Percentiles rank a stretch among this genome's conserved stretches.
Conservation (phyloP, 805 yeast genomes). For the Kluyveromyces nonfermentans region DNA sequence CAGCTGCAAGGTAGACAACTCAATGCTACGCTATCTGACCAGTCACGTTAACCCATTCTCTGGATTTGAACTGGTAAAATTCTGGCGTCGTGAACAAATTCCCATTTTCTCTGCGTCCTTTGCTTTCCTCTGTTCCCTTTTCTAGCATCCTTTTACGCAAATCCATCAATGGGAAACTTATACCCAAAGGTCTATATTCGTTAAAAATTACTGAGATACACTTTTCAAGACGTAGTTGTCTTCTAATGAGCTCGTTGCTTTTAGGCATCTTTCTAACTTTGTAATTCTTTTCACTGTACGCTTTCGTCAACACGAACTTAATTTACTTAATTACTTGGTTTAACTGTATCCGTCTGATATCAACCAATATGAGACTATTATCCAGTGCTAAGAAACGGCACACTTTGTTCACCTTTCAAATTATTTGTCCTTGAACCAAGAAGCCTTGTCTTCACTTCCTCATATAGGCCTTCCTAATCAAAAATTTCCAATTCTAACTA, state of each 20-base stretch:
- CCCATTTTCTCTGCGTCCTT: not conserved
- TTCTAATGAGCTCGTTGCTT: not conserved
- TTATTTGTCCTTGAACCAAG: too few relatives aligned
- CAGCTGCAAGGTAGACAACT: not conserved
- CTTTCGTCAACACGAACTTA: too few relatives aligned
- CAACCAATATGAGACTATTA: too few relatives aligned
- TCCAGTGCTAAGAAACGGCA: too few relatives aligned
- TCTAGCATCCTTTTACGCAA: not conserved
- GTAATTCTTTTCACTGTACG: too few relatives aligned
- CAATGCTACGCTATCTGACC: slow-evolving; percentile 2
- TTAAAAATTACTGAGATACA: not conserved
- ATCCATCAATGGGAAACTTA: not conserved
- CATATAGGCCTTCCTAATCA: too few relatives aligned
- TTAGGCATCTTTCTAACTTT: not conserved
- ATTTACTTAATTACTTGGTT: too few relatives aligned
- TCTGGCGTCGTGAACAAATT: not conserved
- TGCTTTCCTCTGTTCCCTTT: not conserved
- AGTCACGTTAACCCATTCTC: slow-evolving; percentile 1
- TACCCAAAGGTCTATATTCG: not conserved
- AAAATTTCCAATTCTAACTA: too few relatives aligned
- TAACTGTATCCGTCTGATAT: too few relatives aligned
- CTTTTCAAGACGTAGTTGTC: slow-evolving; percentile 1
- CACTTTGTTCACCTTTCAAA: too few relatives aligned
- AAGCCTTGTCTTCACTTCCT: too few relatives aligned
- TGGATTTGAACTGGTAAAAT: not conserved